phyloP scores from a whole-genome alignment of 148 eudicot genomes.

The Diospyros lotus region DNA sequence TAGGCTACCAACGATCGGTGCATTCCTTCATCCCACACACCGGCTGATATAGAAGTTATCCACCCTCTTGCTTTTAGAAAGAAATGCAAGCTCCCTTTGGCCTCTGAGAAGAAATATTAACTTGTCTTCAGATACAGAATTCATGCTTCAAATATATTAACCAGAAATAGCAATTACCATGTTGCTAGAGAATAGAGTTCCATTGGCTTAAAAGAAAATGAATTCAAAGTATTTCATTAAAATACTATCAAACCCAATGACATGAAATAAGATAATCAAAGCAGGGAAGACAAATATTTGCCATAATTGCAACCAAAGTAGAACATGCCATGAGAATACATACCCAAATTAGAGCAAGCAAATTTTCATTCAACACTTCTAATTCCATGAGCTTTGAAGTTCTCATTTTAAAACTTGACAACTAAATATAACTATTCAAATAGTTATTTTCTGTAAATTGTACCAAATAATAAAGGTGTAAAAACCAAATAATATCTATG shows the following conservation, averaged over 20 bases:
- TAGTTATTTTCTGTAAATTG: too few species aligned
- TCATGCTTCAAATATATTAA: not conserved
- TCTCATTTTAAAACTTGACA: too few species aligned
- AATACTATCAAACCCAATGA: not conserved
- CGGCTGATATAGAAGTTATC: slow-evolving; percentile 92
- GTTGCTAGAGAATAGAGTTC: not conserved
- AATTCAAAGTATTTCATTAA: not conserved
- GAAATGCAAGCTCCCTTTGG: slow-evolving; percentile 83
- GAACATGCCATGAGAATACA: too few species aligned
- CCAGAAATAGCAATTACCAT: not conserved
- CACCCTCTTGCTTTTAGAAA: slow-evolving; percentile 88
- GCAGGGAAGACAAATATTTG: too few species aligned
- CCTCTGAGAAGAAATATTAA: slow-evolving; percentile 55
- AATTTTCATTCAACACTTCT: too few species aligned
- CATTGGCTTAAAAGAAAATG: slow-evolving; percentile 4
- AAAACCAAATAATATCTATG: too few species aligned
- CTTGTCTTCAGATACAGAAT: not conserved
- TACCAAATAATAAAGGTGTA: too few species aligned
- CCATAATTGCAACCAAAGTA: too few species aligned
- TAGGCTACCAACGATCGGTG: slow-evolving; percentile 75
- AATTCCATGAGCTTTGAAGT: too few species aligned
- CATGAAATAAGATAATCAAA: not conserved
- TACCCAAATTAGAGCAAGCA: too few species aligned
- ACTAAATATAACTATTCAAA: too few species aligned
- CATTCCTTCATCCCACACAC: slow-evolving; percentile 94